Conservation (phyloP, 371 early-diverging fungal genomes). For the Syncephalastrum sp. region DNA sequence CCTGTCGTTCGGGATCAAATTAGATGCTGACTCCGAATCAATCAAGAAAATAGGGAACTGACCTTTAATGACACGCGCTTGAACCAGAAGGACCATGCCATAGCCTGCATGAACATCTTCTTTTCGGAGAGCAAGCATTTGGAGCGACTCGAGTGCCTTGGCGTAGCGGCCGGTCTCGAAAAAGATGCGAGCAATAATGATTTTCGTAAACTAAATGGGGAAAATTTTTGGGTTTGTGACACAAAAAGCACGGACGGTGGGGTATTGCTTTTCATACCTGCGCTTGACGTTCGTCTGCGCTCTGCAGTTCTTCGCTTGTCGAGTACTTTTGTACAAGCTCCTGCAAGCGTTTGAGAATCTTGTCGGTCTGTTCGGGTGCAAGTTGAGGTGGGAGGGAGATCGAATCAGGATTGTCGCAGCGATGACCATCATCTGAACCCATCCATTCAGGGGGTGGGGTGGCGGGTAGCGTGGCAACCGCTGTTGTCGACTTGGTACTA, state of each 20-base stretch:
- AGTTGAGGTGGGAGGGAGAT: conserved; percentile 3
- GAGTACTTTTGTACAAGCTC: conserved; percentile 9
- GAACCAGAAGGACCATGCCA: conserved; percentile 50
- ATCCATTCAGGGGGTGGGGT: conserved; percentile 9
- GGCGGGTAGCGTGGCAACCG: too few relatives aligned
- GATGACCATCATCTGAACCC: conserved; percentile 27
- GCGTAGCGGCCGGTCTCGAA: conserved; percentile 29
- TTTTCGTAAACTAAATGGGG: conserved; percentile 16
- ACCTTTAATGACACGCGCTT: conserved; percentile 56
- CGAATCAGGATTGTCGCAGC: not conserved
- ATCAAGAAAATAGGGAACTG: not conserved
- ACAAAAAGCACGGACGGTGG: not conserved
- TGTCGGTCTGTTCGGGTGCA: conserved; percentile 15
- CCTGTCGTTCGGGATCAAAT: conserved; percentile 22
- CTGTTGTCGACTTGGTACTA: too few relatives aligned
- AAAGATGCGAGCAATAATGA: conserved; percentile 35
- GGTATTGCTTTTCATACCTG: conserved; percentile 4
- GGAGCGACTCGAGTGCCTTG: conserved; percentile 35
- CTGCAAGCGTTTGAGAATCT: conserved; percentile 14
- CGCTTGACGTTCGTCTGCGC: conserved; percentile 9
- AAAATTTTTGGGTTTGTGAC: not conserved
- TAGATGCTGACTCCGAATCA: not conserved
- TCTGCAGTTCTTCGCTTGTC: conserved; percentile 5
- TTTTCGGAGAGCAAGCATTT: conserved; percentile 24
- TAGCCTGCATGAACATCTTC: conserved; percentile 50